Base-by-base conservation (phyloP, 73 alveolate genomes). In the Durusdinium trenchii region DNA sequence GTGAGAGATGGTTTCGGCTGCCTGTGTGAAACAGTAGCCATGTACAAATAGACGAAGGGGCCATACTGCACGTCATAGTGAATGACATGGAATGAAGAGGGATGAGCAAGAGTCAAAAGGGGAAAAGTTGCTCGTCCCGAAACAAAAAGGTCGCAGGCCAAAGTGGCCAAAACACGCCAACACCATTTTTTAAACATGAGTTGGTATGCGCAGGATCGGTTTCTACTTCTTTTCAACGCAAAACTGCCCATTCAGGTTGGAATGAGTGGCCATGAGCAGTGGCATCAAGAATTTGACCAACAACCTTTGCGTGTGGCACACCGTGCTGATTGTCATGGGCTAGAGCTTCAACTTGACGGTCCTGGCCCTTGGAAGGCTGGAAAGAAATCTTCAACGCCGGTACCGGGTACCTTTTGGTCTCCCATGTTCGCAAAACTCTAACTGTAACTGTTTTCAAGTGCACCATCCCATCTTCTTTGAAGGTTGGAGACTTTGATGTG, bases 281-380 rank as follows among this genome's bases (percentile, higher is more conserved):
- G 87, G 87, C 54, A 45, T 9, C 32, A 76, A 45, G 87, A 10
- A 9, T 76, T 76, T 43, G 85, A 40, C 51, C 62, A 16, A 23
- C 62, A 45, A 40, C 87, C 61, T 40, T 10, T 76, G 60, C 60
- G 87, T 26, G 87, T 76, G 60, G 87, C 87, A 16, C 87, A 76
- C 46, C 87, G 40, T 1, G 87, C 87, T 14, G 87, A 76, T 45
- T 12, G 62, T 43, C 36, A 18, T 3, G 87, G 87, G 28, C 36
- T 76, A 40, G 87, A 76, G 36, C 54, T 43, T 10, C 42, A 43
- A 76, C 87, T 76, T 14, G 62, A 76, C 14, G 87, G 87, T 40
- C 87, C 87, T 76, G 87, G 87, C 61, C 87, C 87, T 14, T 76
- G 87, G 87, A 28, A 76, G 87, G 87, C 82, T 23, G 78, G 78